Percentiles rank a stretch among this genome's conserved stretches.
Conservation (phyloP, 148 eudicot species). For the Salicornia ramosissima region DNA sequence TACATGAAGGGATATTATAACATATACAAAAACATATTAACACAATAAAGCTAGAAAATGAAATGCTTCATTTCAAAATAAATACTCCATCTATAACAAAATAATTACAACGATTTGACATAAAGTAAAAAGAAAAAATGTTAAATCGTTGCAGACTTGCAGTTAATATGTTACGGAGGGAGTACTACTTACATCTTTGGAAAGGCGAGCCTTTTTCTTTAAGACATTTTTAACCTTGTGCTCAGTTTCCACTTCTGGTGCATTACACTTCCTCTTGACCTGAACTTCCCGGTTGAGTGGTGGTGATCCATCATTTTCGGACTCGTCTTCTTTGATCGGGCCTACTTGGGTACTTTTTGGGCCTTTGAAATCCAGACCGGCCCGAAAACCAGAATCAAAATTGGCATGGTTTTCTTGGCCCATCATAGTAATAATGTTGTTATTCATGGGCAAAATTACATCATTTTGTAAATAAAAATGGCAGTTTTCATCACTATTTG, state of each 20-base stretch:
- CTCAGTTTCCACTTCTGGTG: slow-evolving; percentile 9
- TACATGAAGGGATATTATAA: too few species aligned
- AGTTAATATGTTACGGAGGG: too few species aligned
- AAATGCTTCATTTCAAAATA: too few species aligned
- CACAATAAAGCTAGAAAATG: too few species aligned
- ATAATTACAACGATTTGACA: too few species aligned
- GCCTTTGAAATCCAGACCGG: too few species aligned
- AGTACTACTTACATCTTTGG: slow-evolving; percentile 36
- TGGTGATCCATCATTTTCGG: slow-evolving; percentile 1
- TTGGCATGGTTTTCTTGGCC: slow-evolving; percentile 2
- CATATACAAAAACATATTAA: too few species aligned
- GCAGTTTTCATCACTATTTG: not conserved
- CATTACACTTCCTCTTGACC: slow-evolving; percentile 38
- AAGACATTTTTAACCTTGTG: slow-evolving; percentile 14
- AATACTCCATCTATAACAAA: too few species aligned
- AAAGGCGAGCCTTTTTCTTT: slow-evolving; percentile 44
- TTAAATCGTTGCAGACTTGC: too few species aligned
- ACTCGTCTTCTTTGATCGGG: slow-evolving; percentile 1
- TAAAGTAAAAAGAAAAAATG: too few species aligned
- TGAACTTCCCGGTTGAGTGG: not conserved
- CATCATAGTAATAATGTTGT: not conserved
- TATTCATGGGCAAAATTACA: not conserved
- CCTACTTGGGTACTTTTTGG: not conserved
- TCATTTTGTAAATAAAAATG: slow-evolving; percentile 7
- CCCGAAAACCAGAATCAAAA: not conserved